Evolutionary conservation across 768 basidiomycete species (phyloP).

Genomic region (Boletus coccyginus): DNA sequence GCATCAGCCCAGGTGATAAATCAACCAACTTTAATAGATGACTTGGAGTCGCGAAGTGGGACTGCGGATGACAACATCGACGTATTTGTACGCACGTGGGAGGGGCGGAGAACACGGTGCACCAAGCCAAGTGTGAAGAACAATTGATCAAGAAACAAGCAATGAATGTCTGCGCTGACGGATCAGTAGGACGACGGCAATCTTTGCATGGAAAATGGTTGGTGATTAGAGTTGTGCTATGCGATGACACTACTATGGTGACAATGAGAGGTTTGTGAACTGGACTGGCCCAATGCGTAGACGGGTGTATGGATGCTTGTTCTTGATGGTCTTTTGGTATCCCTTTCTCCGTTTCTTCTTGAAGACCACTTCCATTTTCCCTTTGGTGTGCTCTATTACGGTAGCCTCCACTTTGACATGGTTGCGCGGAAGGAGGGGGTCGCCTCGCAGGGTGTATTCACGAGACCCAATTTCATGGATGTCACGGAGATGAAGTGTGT

Average conservation of each 20-base stretch:
- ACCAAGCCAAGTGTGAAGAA: background rate
- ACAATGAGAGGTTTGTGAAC: constrained; percentile 35
- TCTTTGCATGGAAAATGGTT: background rate
- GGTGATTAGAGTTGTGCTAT: constrained; percentile 4
- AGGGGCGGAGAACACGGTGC: no score
- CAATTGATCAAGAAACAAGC: background rate
- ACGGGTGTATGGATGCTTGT: constrained; percentile 95
- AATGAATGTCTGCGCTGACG: background rate
- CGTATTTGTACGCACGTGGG: background rate
- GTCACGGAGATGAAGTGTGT: constrained; percentile 75
- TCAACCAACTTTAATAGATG: no score
- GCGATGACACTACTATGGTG: constrained; percentile 18
- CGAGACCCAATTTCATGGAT: constrained; percentile 95
- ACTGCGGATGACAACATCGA: no score
- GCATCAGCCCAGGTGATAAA: no score
- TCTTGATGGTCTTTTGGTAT: constrained; percentile 89
- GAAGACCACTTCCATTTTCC: constrained; percentile 84
- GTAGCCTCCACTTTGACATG: constrained; percentile 79
- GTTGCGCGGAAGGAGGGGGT: constrained; percentile 62
- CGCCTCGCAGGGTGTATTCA: constrained; percentile 87
- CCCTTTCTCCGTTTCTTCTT: constrained; percentile 99
- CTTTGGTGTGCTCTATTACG: constrained; percentile 97
- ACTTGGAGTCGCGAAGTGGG: no score
- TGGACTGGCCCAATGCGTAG: constrained; percentile 85
- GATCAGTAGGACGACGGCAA: background rate